These are phyloP conservation scores for Hexamita inflata DNA, from an alignment of 208 protist genomes.

Conservation along the genomic window DNA sequence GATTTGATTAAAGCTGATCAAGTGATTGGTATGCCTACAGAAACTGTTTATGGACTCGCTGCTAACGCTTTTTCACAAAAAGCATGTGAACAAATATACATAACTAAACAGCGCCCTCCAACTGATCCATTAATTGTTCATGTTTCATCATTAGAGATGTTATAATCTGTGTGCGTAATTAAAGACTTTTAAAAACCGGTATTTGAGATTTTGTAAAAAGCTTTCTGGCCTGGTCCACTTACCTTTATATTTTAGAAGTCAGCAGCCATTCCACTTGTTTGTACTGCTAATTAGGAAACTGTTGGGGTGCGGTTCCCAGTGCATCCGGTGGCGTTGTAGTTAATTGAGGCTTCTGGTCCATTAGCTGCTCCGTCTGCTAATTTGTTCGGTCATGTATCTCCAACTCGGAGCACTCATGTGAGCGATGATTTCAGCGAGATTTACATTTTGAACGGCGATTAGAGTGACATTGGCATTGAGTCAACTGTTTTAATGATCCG, in stretches of 20 bases:
- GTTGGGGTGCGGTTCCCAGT: conserved; percentile 38
- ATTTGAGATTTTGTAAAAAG: neutral
- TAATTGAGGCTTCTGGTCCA: conserved; percentile 21
- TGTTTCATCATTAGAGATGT: neutral
- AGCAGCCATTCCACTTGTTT: conserved; percentile 24
- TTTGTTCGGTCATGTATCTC: conserved; percentile 29
- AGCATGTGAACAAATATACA: conserved; percentile 35
- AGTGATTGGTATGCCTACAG: conserved; percentile 39
- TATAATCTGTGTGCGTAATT: neutral
- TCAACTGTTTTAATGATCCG: conserved; percentile 24
- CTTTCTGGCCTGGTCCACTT: conserved; percentile 42
- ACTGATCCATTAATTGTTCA: conserved; percentile 41
- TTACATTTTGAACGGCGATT: conserved; percentile 27
- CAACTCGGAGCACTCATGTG: conserved; percentile 19
- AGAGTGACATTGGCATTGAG: conserved; percentile 31
- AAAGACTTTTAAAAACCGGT: conserved; percentile 12
- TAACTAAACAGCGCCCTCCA: conserved; percentile 30
- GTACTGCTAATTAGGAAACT: conserved; percentile 30
- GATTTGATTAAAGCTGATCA: conserved; percentile 25
- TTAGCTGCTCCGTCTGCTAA: conserved; percentile 44
- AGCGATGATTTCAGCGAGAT: conserved; percentile 18
- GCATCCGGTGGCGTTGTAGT: conserved; percentile 27
- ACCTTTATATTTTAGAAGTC: conserved; percentile 28
- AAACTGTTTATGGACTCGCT: conserved; percentile 42
- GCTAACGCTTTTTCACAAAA: conserved; percentile 31